Evolutionary conservation across 2,329 filamentous ascomycete genomes (phyloP).

Genomic region (Lojkania enalia): DNA sequence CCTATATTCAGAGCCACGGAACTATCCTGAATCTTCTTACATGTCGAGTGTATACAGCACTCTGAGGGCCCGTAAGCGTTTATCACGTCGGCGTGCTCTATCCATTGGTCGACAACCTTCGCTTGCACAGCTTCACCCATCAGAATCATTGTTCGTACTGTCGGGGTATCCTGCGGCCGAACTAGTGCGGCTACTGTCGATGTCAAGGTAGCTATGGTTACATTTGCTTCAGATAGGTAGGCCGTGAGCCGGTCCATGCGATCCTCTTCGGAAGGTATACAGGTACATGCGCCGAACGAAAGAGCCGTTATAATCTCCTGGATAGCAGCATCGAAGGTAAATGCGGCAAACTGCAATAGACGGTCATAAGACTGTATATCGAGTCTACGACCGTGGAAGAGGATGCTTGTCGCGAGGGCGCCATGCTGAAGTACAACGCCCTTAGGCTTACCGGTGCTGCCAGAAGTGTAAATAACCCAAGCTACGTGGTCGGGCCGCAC

Average conservation of each 20-base stretch:
- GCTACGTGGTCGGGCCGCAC: neutral
- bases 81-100: neutral
- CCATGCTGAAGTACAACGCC: conserved; percentile 5
- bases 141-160: neutral
- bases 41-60: too few relatives aligned
- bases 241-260: neutral
- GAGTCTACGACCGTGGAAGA: neutral
- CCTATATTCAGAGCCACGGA: neutral
- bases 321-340: conserved; percentile 57
- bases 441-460: conserved; percentile 13
- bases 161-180: neutral
- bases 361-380: neutral
- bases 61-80: neutral
- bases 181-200: neutral
- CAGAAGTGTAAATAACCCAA: conserved; percentile 13
- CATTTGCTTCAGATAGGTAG: neutral
- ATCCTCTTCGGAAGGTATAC: conserved; percentile 55
- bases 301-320: conserved; percentile 59
- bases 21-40: too few relatives aligned
- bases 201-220: neutral
- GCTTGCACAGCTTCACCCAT: neutral
- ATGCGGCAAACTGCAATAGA: conserved; percentile 40
- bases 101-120: neutral
- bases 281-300: conserved; percentile 61
- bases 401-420: neutral